Conservation (phyloP, 2,329 filamentous ascomycete species). For the Paramyrothecium sp. region DNA sequence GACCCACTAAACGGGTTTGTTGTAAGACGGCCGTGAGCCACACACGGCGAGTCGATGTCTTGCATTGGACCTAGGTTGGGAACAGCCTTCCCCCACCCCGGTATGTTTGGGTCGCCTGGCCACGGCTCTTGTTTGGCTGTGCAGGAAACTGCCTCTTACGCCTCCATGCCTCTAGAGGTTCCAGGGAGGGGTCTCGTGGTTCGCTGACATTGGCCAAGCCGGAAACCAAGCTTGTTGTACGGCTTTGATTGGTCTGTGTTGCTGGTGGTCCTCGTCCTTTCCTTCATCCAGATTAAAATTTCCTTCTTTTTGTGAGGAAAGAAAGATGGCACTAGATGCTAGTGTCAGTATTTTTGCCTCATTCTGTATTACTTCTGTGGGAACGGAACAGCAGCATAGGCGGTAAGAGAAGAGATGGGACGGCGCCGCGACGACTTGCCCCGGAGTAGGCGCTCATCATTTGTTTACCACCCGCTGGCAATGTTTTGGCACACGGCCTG, state of each 20-base stretch:
- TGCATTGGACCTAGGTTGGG: conserved; percentile 22
- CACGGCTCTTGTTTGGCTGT: conserved; percentile 17
- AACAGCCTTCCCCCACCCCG: not conserved
- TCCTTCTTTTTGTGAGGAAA: no score
- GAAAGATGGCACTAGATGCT: no score
- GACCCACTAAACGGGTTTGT: conserved; percentile 23
- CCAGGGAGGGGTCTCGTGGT: conserved; percentile 24
- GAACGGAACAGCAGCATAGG: no score
- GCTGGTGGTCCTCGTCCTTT: no score
- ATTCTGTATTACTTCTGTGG: no score
- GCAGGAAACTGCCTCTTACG: not conserved
- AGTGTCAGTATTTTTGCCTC: no score
- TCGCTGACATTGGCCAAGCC: conserved; percentile 27
- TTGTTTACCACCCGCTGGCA: not conserved
- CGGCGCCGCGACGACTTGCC: not conserved
- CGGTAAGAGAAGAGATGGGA: no score
- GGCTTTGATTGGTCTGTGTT: no score
- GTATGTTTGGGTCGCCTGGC: conserved; percentile 14
- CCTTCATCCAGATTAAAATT: no score
- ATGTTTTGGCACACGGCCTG: not conserved
- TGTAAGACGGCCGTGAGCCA: conserved; percentile 32
- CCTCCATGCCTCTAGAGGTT: not conserved
- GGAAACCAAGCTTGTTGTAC: not conserved
- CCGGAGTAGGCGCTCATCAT: not conserved
- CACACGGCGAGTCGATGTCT: conserved; percentile 41